Evolutionary conservation across 2,329 filamentous ascomycete species (phyloP), one percentile per base, ranked within the genome.

Genomic region (Fusarium sp.): DNA sequence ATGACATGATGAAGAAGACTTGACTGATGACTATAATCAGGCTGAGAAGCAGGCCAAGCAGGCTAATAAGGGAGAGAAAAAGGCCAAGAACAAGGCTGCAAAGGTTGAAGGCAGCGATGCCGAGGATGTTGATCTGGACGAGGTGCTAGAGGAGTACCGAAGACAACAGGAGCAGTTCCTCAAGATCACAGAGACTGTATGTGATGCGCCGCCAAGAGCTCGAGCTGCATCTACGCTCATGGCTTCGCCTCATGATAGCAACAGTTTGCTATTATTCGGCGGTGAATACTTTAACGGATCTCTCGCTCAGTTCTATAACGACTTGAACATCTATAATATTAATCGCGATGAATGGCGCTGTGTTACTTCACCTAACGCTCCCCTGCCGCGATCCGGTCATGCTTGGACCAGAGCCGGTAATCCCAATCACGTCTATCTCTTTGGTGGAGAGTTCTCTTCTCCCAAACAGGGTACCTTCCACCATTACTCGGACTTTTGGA

Each of bases 401-500:
- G 95, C 96, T 17, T 98, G 94, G 94, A 97, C 93, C 75, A 88
- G 94, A 61, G 94, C 93, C 59, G 93, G 92, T 47, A 97, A 98
- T 80, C 84, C 91, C 17, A 92, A 91, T 67, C 90, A 92, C 34
- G 88, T 98, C 53, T 99, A 97, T 78, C 83, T 99, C 17, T 98
- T 98, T 76, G 96, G 96, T 69, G 96, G 95, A 65, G 96, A 99
- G 81, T 99, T 99, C 79, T 97, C 93, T 60, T 95, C 92, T 28
- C 96, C 96, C 3, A 98, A 98, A 78, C 96, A 98, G 80, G 96
- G 96, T 6, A 98, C 95, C 0, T 99, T 99, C 76, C 98, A 99
- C 79, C 96, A 99, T 80, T 99, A 99, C 83, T 97, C 97, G 76
- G 96, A 98, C 81, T 98, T 99, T 79, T 99, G 96, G 95, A 87